Evolutionary conservation across 768 basidiomycete species (phyloP), one percentile per base, ranked within the genome.

Genomic region (Termitomyces sp.): DNA sequence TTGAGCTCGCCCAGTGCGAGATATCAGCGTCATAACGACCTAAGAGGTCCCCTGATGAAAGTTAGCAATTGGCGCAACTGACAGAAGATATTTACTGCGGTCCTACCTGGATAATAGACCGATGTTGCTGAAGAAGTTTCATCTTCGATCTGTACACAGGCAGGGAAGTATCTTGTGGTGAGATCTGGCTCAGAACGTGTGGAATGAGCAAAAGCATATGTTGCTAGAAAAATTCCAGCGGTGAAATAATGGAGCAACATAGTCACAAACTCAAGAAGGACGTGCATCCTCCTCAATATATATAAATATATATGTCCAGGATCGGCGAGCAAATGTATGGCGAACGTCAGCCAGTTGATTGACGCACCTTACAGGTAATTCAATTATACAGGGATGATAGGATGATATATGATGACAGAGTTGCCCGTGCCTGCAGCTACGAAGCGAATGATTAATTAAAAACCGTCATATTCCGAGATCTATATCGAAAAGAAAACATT

Each of bases 1-100:
- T 83, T 4, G 82, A 81, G 23, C 66, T 66, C 0, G 79, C 76
- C 79, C 79, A 85, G 56, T 85, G 82, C 2, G 59, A 48, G 21
- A 80, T 73, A 56, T 79, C 82, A 14, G 69, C 63, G 0, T 37
- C 35, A 54, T 82, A 86, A 19, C 66, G 45, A 5, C 52, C 52
- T 6, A 45, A 42, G 3, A 60, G 9, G 6, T 65, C 52, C 2
- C 70, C 72, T 64, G n/a, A 37, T 16, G 5, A 17, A 54, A 16
- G 23, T 39, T 3, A 8, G 19, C 40, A 3, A 17, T 10, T 14
- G 46, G 43, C n/a, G 19, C 12, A 45, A n/a, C 21, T 9, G 25
- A 25, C 8, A 7, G 32, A 34, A 11, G 12, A 47, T 32, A 3
- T 8, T 11, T 34, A 35, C 19, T n/a, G n/a, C 23, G 7, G 25